Conservation (phyloP, 1,139 yeast genomes). For the Hemisphaericaspora subhashii region DNA sequence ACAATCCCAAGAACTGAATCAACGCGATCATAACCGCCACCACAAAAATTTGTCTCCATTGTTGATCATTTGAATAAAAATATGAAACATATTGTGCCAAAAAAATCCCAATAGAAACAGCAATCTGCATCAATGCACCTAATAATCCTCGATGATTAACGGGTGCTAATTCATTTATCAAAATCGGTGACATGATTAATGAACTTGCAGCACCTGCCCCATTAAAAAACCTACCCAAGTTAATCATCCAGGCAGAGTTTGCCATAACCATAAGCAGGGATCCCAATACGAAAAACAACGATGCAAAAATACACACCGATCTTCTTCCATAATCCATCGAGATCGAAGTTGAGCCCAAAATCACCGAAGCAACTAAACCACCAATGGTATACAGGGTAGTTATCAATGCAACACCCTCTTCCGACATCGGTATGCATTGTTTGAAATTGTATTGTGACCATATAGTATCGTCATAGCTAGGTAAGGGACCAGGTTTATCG, state of each 20-base stretch:
- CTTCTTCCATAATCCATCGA: constrained; percentile 29
- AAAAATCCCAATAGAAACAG: constrained; percentile 37
- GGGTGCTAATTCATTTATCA: constrained; percentile 40
- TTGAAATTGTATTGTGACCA: constrained; percentile 27
- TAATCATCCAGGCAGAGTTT: constrained; percentile 18
- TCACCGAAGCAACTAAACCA: constrained; percentile 32
- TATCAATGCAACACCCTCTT: constrained; percentile 25
- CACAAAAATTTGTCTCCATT: constrained; percentile 36
- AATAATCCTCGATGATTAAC: constrained; percentile 38
- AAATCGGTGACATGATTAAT: constrained; percentile 38
- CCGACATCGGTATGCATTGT: constrained; percentile 32
- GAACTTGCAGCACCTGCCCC: constrained; percentile 44
- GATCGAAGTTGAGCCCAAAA: constrained; percentile 31
- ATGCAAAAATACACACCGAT: constrained; percentile 24
- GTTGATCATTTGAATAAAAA: constrained; percentile 32
- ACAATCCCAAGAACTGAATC: constrained; percentile 30
- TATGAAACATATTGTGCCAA: constrained; percentile 34
- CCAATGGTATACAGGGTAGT: constrained; percentile 42
- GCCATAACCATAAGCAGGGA: constrained; percentile 29
- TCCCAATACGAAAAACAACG: constrained; percentile 27
- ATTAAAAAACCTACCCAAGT: constrained; percentile 31
- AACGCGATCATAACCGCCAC: constrained; percentile 27
- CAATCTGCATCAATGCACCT: constrained; percentile 38
- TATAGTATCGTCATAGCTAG: constrained; percentile 25
- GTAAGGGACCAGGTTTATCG: constrained; percentile 23